Conservation (phyloP, 345 rosid species). For the Lenwebbia sp. region DNA sequence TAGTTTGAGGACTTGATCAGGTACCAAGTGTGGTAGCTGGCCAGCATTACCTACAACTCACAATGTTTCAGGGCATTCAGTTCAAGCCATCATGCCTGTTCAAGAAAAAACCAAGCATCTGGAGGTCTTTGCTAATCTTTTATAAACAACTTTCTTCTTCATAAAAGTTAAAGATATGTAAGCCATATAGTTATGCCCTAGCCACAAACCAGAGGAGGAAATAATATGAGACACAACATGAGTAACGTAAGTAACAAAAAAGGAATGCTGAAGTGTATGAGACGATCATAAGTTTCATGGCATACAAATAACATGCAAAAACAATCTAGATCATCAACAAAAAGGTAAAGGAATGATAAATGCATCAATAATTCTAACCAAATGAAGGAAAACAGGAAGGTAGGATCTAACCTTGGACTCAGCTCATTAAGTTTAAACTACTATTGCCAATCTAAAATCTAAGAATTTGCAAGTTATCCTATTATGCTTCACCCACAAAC, state of each 20-base stretch:
- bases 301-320: background rate
- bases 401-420: background rate
- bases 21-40: constrained; percentile 47
- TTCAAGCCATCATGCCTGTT: background rate
- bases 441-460: background rate
- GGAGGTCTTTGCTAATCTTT: background rate
- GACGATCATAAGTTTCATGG: background rate
- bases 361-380: background rate
- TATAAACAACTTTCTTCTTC: background rate
- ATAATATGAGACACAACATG: background rate
- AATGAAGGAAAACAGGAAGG: background rate
- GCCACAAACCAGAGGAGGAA: background rate
- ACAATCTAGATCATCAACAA: background rate
- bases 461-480: background rate
- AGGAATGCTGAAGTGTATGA: background rate
- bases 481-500: background rate
- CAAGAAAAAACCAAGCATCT: background rate
- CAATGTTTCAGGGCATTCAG: background rate
- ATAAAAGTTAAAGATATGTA: background rate
- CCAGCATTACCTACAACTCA: constrained; percentile 41
- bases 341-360: background rate
- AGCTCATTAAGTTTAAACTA: background rate
- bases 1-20: constrained; percentile 80
- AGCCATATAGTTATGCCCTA: background rate
- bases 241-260: background rate